phyloP scores from a whole-genome alignment of 2,329 filamentous ascomycete genomes.

The Sarocladiaceae sp. region DNA sequence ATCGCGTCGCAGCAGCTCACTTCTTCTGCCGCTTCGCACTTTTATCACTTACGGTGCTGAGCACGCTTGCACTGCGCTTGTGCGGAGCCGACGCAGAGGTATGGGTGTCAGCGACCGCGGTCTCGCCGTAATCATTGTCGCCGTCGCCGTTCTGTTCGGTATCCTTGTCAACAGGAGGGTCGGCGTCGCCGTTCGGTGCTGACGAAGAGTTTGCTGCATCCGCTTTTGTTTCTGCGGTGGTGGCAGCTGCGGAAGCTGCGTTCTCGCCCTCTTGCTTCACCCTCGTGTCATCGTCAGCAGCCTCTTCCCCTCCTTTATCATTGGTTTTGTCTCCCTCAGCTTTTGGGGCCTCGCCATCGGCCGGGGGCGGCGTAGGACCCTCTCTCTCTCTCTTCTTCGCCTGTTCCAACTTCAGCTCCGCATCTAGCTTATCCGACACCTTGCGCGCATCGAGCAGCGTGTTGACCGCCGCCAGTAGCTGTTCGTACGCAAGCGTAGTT shows the following conservation, averaged over 20 bases:
- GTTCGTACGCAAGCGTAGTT: constrained; percentile 66
- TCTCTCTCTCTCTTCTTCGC: constrained; percentile 44
- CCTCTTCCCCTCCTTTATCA: constrained; percentile 4
- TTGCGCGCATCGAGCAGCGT: constrained; percentile 67
- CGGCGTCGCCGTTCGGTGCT: no score
- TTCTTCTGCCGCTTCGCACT: constrained; percentile 53
- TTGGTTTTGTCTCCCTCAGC: constrained; percentile 12
- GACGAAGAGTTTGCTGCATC: background rate
- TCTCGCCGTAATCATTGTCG: no score
- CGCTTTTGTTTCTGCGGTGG: background rate
- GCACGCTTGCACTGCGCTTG: constrained; percentile 77
- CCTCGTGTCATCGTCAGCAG: constrained; percentile 10
- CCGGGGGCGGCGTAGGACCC: constrained; percentile 8
- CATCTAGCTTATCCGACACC: constrained; percentile 67
- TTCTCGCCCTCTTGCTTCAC: constrained; percentile 14
- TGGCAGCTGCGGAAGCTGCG: constrained; percentile 9
- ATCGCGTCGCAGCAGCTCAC: no score
- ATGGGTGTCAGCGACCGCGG: no score
- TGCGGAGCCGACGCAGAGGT: no score
- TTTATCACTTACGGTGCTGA: constrained; percentile 64
- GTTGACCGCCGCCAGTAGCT: constrained; percentile 61
- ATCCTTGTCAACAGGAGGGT: no score
- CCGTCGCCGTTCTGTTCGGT: background rate
- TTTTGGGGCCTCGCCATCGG: constrained; percentile 22
- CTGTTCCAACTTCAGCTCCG: constrained; percentile 57